Base-by-base conservation (phyloP, 1,284 basidiomycete genomes). In the Bjerkandera adusta region DNA sequence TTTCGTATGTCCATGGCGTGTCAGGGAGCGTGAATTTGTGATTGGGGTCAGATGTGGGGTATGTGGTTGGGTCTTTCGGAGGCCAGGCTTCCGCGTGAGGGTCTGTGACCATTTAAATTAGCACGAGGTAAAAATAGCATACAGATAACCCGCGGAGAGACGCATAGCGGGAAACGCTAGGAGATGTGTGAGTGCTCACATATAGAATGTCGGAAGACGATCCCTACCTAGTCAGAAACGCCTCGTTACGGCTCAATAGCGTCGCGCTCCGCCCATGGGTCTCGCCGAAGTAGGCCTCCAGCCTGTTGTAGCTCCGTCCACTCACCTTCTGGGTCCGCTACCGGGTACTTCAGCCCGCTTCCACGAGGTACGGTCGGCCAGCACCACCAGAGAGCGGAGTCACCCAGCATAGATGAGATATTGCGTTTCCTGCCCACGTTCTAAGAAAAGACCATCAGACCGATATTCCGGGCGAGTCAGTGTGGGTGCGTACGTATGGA, bases 1-100 rank as follows among this genome's bases (percentile, higher is more conserved):
- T 82, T 52, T 86, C 84, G 60, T 90, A 96, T 5, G 91, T 92
- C 81, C 92, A 96, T 4, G 93, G 87, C 7, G 79, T 81, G 16
- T 71, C 63, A 1, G 79, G 75, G 21, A 83, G 73, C 18, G 61
- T 61, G 53, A 83, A 73, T 27, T 67, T 64, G 49, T 67, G 59
- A 35, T 73, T 58, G 1, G 63, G 58, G 43, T 66, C 60, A 10
- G 63, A 61, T 32, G 55, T 47, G 15, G 46, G 35, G 43, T 56
- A 50, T n/a, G 63, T 57, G 36, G 67, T 59, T 1, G 79, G 77
- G 57, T 85, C 81, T 36, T 68, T 67, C 6, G 81, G 83, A 11
- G 83, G 85, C 83, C 83, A 85, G 3, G 54, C 45, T 44, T 64
- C 59, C 13, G 56, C 57, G 16, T 46, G 47, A 5, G 52, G 45